These are phyloP conservation scores for Thecaphora thlaspeos DNA, from an alignment of 1,284 basidiomycete species.

Conservation along the genomic window DNA sequence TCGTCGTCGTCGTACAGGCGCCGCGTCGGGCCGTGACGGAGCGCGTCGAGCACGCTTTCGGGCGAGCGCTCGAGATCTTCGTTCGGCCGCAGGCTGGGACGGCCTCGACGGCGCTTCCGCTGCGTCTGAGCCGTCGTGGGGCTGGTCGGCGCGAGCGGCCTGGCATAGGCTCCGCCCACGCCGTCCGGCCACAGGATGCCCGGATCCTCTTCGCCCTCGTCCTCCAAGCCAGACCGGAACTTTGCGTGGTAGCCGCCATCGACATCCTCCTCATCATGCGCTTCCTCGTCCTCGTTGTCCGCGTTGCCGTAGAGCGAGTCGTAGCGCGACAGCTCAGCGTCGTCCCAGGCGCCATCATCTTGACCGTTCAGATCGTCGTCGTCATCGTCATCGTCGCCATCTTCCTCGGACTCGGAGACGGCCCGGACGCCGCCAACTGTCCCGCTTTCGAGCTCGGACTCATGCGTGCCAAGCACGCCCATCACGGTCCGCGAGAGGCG, in stretches of 20 bases:
- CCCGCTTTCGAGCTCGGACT: slow-evolving; percentile 38
- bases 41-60: too few relatives aligned
- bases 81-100: slow-evolving; percentile 4
- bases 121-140: slow-evolving; percentile 2
- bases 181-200: slow-evolving; percentile 32
- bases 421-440: slow-evolving; percentile 41
- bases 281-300: slow-evolving; percentile 13
- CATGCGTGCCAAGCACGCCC: slow-evolving; percentile 33
- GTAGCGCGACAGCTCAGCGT: background rate
- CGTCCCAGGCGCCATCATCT: background rate
- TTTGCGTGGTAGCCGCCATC: background rate
- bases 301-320: slow-evolving; percentile 1
- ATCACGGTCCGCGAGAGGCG: too few relatives aligned
- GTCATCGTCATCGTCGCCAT: slow-evolving; percentile 4
- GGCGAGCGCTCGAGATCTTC: too few relatives aligned
- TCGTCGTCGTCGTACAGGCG: too few relatives aligned
- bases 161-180: slow-evolving; percentile 41
- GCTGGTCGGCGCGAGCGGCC: slow-evolving; percentile 5
- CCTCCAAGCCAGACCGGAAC: slow-evolving; percentile 9
- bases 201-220: slow-evolving; percentile 18
- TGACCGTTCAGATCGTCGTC: slow-evolving; percentile 4
- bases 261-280: slow-evolving; percentile 3
- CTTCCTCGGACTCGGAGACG: slow-evolving; percentile 24
- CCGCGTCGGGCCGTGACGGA: too few relatives aligned
- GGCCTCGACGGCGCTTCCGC: slow-evolving; percentile 19